Base-by-base conservation (phyloP, 306 rosid species). In the Herpetospermum pedunculosum region DNA sequence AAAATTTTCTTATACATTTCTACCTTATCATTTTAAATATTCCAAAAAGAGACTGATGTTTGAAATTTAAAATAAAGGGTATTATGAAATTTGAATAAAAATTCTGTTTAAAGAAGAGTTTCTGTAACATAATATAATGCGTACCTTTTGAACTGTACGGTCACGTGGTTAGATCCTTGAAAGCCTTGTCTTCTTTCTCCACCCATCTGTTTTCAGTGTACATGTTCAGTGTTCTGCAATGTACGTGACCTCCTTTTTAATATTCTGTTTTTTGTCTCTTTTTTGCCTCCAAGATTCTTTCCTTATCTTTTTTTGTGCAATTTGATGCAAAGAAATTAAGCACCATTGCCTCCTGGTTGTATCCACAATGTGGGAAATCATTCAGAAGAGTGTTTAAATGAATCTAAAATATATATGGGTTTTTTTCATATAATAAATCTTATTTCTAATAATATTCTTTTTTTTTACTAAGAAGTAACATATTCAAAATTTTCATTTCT, bases 121-220 rank as follows among this genome's bases (percentile, higher is more conserved):
- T 6, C 19, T 58, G 11, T 14, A 26, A 4, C 11, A 54, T 54
- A 54, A 4, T 25, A 54, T 54, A 54, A 60, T 60, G 25, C 43
- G 44, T 60, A 67, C 72, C 49, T 67, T 25, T 21, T 11, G 52
- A 67, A 38, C 50, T 21, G 72, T 67, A 67, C 72, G 52, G 52
- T 67, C 72, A 60, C 72, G 23, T 67, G 72, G 72, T 13, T 65
- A n/a, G 72, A 65, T 65, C n/a, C 30, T 38, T 40, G 50, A 67
- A 25, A 15, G 28, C 9, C 14, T 35, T 35, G 68, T 60, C 26
- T 60, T 60, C 26, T 60, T 32, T 43, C 44, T 60, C 64, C 15
- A 57, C 30, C 40, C 65, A 58, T 58, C 15, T 54, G 63, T 57
- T 57, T 57, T 13, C 63, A 5, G 12, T 59, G 40, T 2, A 59